Evolutionary conservation across 148 eudicot genomes (phyloP), one percentile per base, ranked within the genome.

Genomic region (Rhododendron griersonianum): DNA sequence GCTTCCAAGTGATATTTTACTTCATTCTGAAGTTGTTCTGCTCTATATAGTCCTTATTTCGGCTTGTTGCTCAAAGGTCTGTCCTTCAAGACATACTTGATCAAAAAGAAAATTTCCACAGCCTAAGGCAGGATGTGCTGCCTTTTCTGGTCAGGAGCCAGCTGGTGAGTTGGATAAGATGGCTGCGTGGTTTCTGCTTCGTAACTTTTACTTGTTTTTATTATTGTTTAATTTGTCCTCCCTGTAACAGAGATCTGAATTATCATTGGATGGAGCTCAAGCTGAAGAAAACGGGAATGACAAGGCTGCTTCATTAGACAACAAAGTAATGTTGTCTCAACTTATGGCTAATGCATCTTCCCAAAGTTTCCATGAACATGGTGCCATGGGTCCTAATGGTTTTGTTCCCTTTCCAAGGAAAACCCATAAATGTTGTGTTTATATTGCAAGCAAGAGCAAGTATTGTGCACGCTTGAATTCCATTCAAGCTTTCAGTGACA

Each of bases 391-490:
- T 86, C 93, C 91, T n/a, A 87, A 91, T 87, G 96, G 93, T 55
- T 89, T 90, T 87, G 88, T 92, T 14, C 89, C 88, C n/a, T 82
- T 79, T 86, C 88, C 91, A 15, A 94, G 88, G 83, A 92, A 89
- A 90, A 93, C 95, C 65, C 99, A 97, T 85, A 97, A 95, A 90
- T 97, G 99, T 85, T 95, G 99, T 88, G 96, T 93, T 88, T 95
- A 97, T 89, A 93, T 97, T 83, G 98, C 98, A 59, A 89, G 89
- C 92, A 93, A 93, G 88, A 91, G 84, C 92, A 97, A 93, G 85
- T 97, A 95, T 73, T 97, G 99, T 91, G 96, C 90, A 67, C 94
- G 98, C n/a, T 87, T 97, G 91, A 95, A 97, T 88, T 93, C 98
- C 53, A 92, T 97, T 89, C 99, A 97, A 89, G 94, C 98, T 16